Evolutionary conservation across 768 basidiomycete species (phyloP).

Genomic region (Macrolepiota fuliginosa): DNA sequence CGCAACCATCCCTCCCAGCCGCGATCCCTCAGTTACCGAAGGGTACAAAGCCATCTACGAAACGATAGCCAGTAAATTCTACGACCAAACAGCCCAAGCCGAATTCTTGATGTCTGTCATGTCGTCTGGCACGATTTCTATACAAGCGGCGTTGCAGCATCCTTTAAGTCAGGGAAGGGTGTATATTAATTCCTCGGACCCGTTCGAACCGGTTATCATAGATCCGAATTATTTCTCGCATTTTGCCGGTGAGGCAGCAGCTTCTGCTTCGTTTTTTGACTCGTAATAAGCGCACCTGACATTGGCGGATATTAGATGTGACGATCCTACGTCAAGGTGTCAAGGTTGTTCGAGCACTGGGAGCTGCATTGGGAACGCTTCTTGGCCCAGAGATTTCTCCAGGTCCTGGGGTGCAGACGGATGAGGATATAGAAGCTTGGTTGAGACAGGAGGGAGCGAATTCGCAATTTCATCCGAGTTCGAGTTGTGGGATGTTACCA

Average conservation of each 20-base stretch:
- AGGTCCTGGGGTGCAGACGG: conserved; percentile 36
- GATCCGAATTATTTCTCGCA: conserved; percentile 69
- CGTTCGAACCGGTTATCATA: conserved; percentile 60
- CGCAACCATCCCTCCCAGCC: conserved; percentile 38
- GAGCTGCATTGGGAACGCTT: conserved; percentile 41
- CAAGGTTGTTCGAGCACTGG: conserved; percentile 56
- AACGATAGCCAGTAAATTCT: conserved; percentile 34
- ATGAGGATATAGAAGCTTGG: conserved; percentile 56
- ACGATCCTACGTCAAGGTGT: conserved; percentile 54
- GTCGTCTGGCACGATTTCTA: conserved; percentile 32
- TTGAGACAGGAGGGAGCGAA: conserved; percentile 32
- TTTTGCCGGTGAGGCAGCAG: conserved; percentile 39
- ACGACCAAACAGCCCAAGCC: conserved; percentile 45
- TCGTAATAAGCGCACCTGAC: neutral
- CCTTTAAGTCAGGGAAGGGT: conserved; percentile 63
- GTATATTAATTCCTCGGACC: conserved; percentile 57
- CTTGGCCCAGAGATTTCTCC: conserved; percentile 30
- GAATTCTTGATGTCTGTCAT: conserved; percentile 50
- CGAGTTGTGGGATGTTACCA: conserved; percentile 30
- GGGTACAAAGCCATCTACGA: conserved; percentile 57
- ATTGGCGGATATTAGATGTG: conserved; percentile 31
- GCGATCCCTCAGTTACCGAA: conserved; percentile 41
- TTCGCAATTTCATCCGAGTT: conserved; percentile 58
- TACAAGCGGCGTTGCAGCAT: conserved; percentile 67
- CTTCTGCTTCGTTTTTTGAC: neutral